phyloP scores from a whole-genome alignment of 164 flowering plant species.

The Aristolochia contorta region DNA sequence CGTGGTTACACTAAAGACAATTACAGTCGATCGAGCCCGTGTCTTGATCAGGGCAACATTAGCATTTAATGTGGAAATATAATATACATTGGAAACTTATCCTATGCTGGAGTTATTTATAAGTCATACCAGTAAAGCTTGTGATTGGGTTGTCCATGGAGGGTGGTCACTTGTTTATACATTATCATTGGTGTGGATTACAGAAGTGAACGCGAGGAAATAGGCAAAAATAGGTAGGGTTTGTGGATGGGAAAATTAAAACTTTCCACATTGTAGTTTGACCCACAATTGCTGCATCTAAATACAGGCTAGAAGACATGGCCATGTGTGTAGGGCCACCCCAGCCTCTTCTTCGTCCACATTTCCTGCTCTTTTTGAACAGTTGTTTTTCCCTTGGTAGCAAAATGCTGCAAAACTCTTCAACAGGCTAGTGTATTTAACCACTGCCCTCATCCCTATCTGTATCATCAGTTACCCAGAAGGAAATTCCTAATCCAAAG shows the following conservation, averaged over 20 bases:
- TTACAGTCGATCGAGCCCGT: too few relatives aligned
- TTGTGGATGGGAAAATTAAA: conserved; percentile 1
- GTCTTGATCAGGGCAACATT: not conserved
- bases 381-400: conserved; percentile 8
- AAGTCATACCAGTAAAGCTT: too few relatives aligned
- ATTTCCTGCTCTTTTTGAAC: conserved; percentile 19
- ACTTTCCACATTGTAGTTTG: conserved; percentile 11
- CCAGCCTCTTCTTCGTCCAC: conserved; percentile 31
- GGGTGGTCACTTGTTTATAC: too few relatives aligned
- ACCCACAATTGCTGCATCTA: conserved; percentile 22
- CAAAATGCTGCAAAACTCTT: conserved; percentile 23
- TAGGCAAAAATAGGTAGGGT: too few relatives aligned
- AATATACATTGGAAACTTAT: conserved; percentile 10
- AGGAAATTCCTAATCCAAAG: conserved; percentile 14
- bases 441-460: conserved; percentile 9
- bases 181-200: too few relatives aligned
- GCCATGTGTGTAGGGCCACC: conserved; percentile 50
- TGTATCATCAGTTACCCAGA: conserved; percentile 22
- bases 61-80: conserved; percentile 13
- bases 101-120: not conserved
- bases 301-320: conserved; percentile 33
- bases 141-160: too few relatives aligned
- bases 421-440: conserved; percentile 31
- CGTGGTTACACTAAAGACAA: too few relatives aligned
- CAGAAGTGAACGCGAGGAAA: too few relatives aligned